phyloP scores from a whole-genome alignment of 768 basidiomycete genomes.

The Pleurotus ostreatus region DNA sequence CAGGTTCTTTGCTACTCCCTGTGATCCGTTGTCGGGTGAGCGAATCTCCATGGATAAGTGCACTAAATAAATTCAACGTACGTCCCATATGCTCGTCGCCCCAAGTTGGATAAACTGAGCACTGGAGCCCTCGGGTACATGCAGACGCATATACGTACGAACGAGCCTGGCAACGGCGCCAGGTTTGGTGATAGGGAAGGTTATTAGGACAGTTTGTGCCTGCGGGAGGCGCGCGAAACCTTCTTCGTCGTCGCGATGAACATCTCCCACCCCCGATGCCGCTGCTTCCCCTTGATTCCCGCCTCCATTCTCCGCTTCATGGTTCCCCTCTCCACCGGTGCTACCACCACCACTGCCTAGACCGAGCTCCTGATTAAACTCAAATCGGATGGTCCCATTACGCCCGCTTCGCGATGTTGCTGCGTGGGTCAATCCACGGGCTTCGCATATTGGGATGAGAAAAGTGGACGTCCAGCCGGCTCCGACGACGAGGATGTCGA shows the following conservation, averaged over 20 bases:
- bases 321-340: background rate
- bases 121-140: slow-evolving; percentile 15
- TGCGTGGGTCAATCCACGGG: slow-evolving; percentile 37
- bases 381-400: slow-evolving; percentile 46
- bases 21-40: background rate
- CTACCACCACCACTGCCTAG: background rate
- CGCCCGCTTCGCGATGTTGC: slow-evolving; percentile 54
- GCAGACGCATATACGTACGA: slow-evolving; percentile 35
- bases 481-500: slow-evolving; percentile 60
- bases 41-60: background rate
- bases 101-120: slow-evolving; percentile 59
- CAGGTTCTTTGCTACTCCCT: slow-evolving; percentile 7
- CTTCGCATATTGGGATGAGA: slow-evolving; percentile 47
- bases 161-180: slow-evolving; percentile 49
- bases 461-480: slow-evolving; percentile 66
- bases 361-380: slow-evolving; percentile 45
- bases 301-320: background rate
- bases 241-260: slow-evolving; percentile 10
- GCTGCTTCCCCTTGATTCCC: background rate
- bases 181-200: slow-evolving; percentile 45
- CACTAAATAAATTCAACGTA: slow-evolving; percentile 22
- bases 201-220: slow-evolving; percentile 52
- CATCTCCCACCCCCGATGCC: background rate
- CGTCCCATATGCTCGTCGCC: slow-evolving; percentile 59
- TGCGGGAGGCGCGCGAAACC: slow-evolving; percentile 45